Base-by-base conservation (phyloP, 2,329 filamentous ascomycete genomes). In the Colletotrichum sp. region DNA sequence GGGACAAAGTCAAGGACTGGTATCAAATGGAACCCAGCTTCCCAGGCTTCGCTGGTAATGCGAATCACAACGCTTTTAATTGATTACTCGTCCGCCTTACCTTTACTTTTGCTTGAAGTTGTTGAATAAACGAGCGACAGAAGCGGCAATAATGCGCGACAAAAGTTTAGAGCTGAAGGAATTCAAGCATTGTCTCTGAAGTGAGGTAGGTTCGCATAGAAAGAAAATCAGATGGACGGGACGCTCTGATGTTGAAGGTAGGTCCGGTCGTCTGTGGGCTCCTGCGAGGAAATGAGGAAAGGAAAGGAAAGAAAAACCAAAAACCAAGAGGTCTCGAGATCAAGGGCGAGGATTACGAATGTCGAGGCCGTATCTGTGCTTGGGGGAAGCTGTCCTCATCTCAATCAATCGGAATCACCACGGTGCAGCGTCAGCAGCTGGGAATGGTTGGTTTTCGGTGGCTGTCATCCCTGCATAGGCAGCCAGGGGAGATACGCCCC, bases 321-420 rank as follows among this genome's bases (percentile, higher is more conserved):
- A 36, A 28, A 26, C 26, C 66, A 73, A 68, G 39, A 36, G 36
- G 48, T 64, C 70, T 73, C 57, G 57, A 73, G 22, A 52, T 34
- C 68, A 65, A 75, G 70, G 70, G 64, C 69, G 69, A 26, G 39
- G 24, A 52, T 75, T 67, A 72, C 62, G 24, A 60, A 63, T 26
- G 55, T 68, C 39, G 22, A 60, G 59, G 59, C 68, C 55, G 48
- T 75, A 72, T 52, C 63, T 60, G 62, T 28, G 62, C 63, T 57
- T 26, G 62, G 13, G 68, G 68, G 52, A n/a, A 75, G 72, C 64
- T 76, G 69, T 73, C 70, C 70, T 76, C 64, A 74, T 74, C 64
- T 74, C 57, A 59, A 76, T 73, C 64, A 73, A 73, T 75, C 70
- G 57, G 44, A 64, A 68, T 70, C 62, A 68, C 75, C 72, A 75